Evolutionary conservation across 495 filamentous ascomycete genomes (phyloP), one percentile per base, ranked within the genome.

Genomic region (Xylaria venustula): DNA sequence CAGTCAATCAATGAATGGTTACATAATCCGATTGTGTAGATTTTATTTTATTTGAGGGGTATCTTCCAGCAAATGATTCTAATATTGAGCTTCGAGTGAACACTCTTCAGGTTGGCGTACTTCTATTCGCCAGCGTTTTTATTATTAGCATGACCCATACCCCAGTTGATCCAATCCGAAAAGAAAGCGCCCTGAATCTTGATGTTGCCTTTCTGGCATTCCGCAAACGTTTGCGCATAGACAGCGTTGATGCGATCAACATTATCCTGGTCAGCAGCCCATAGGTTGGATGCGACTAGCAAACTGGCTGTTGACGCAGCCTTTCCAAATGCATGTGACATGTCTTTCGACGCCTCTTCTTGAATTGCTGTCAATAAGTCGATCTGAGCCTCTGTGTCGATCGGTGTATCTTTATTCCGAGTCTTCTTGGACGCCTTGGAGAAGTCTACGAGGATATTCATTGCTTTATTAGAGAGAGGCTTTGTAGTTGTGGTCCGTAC

Each of bases 391-490:
- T 71, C 64, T 11, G 57, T 22, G 30, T 75, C 74, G 5, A 73
- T 36, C 15, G 79, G 75, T 1, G 67, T 53, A 1, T 74, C 66
- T 11, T 71, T 66, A 1, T 54, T 54, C 41, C 73, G 68, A 3
- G 70, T 73, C 70, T 83, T 86, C 77, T 88, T 92, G 66, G 86
- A 84, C 9, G 82, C 70, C 65, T 87, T 89, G n/a, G 87, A 82
- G 71, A 90, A 90, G 60, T 83, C 80, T 36, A 83, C 80, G 36
- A 98, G 79, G 20, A 91, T 80, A 3, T 78, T 76, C 62, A 80
- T 83, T 0, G 90, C 88, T 68, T 90, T 92, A 34, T 88, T 86
- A 5, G 86, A 81, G 30, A 97, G 81, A 45, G 88, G 81, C 70
- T 90, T 90, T 58, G 84, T 85, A 12, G 79, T 84, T 0, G 90